Conservation (phyloP, 352 stramenopile species). For the Thraustotheca clavata region DNA sequence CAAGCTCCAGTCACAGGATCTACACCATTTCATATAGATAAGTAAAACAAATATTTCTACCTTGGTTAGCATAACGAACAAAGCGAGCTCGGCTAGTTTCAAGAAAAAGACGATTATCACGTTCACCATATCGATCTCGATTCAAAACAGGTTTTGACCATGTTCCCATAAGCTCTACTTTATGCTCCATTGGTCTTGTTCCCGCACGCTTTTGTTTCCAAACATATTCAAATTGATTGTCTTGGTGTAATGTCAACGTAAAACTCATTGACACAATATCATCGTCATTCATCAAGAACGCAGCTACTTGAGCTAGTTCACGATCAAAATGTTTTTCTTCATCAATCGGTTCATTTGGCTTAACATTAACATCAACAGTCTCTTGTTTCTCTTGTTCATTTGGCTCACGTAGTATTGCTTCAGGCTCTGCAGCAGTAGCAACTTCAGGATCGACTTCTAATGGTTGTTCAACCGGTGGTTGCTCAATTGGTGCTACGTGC, state of each 20-base stretch:
- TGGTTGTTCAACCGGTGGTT: not conserved
- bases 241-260: slow-evolving; percentile 51
- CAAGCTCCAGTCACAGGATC: slow-evolving; percentile 44
- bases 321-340: not conserved
- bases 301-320: not conserved
- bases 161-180: slow-evolving; percentile 47
- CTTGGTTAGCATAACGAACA: slow-evolving; percentile 61
- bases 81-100: slow-evolving; percentile 49
- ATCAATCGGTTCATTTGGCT: not conserved
- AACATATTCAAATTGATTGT: slow-evolving; percentile 75
- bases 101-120: slow-evolving; percentile 69
- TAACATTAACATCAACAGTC: not conserved
- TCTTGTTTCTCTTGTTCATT: no score
- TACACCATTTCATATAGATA: slow-evolving; percentile 7
- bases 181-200: slow-evolving; percentile 56
- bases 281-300: slow-evolving; percentile 28
- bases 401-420: not conserved
- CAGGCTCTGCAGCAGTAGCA: not conserved
- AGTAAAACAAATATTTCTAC: slow-evolving; percentile 23
- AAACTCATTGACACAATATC: slow-evolving; percentile 24
- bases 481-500: not conserved
- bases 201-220: slow-evolving; percentile 52
- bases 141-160: slow-evolving; percentile 74
- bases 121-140: slow-evolving; percentile 52
- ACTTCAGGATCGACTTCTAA: not conserved